A percentile compares a stretch with the other conserved stretches of the same genome.
phyloP scores from a whole-genome alignment of 1,139 yeast genomes.

The Sugiyamaella pinicola region DNA sequence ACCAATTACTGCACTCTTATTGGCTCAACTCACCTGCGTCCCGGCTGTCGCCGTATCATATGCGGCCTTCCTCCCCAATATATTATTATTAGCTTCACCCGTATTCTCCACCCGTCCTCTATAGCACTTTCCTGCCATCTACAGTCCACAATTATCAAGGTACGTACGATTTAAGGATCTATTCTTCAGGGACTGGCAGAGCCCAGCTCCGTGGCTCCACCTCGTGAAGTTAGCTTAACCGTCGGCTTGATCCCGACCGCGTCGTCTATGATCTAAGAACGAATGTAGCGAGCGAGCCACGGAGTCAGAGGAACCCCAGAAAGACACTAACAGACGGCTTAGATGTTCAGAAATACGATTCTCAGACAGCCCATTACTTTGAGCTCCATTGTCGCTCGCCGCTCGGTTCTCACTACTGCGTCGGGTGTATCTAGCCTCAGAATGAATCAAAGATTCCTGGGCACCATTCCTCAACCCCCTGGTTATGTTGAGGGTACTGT shows the following conservation, averaged over 20 bases:
- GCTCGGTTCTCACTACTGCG: slow-evolving; percentile 8
- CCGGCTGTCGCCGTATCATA: not conserved
- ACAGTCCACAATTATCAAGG: not conserved
- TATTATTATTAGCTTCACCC: not conserved
- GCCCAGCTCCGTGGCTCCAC: too few species aligned
- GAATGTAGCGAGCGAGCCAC: too few species aligned
- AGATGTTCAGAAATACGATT: slow-evolving; percentile 19
- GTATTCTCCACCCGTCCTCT: not conserved
- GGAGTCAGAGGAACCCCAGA: too few species aligned
- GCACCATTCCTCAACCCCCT: slow-evolving; percentile 47
- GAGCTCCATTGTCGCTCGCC: slow-evolving; percentile 10
- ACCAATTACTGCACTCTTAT: slow-evolving; percentile 13
- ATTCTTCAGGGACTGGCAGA: too few species aligned
- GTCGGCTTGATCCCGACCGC: too few species aligned
- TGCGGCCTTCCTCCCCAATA: not conserved
- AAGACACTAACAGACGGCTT: not conserved
- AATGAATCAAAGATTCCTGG: slow-evolving; percentile 34
- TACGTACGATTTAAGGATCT: too few species aligned
- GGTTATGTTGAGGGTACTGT: slow-evolving; percentile 60
- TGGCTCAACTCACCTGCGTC: slow-evolving; percentile 7
- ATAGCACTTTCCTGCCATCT: too few species aligned
- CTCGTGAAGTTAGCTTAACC: too few species aligned
- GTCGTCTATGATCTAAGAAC: too few species aligned
- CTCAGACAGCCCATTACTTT: slow-evolving; percentile 15
- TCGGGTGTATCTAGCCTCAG: not conserved